Conservation (phyloP, 179 eudicot species). For the Beta macrorhiza region DNA sequence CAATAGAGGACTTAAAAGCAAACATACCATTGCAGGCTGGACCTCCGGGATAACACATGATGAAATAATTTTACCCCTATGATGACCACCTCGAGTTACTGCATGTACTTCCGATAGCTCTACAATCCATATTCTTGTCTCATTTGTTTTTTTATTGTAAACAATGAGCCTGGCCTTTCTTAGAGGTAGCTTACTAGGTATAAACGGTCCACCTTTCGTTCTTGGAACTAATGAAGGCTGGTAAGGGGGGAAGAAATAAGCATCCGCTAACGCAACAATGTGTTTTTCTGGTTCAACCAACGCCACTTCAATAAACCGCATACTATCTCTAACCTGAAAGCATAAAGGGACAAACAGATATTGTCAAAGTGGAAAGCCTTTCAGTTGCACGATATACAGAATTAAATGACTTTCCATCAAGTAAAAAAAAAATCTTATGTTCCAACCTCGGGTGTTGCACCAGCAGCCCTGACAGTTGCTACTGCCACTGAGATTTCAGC, state of each 20-base stretch:
- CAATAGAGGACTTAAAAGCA: background rate
- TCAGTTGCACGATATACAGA: background rate
- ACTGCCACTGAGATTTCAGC: conserved; percentile 86
- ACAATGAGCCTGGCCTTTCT: conserved; percentile 79
- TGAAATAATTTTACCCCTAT: conserved; percentile 80
- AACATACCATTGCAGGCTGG: conserved; percentile 87
- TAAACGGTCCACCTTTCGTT: conserved; percentile 62
- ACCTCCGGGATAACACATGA: conserved; percentile 68
- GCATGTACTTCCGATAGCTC: conserved; percentile 84
- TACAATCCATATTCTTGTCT: conserved; percentile 88
- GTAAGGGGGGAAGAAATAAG: conserved; percentile 92
- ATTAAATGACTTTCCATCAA: background rate
- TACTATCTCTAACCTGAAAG: conserved; percentile 77
- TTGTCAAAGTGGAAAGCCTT: background rate
- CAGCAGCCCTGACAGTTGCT: conserved; percentile 90
- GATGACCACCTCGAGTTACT: conserved; percentile 90
- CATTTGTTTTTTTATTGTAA: conserved; percentile 77
- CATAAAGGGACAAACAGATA: background rate
- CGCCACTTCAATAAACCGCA: conserved; percentile 87
- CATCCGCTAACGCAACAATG: conserved; percentile 91
- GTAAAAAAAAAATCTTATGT: background rate
- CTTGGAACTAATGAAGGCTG: conserved; percentile 71
- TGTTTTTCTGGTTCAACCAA: conserved; percentile 80
- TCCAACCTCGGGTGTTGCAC: conserved; percentile 84
- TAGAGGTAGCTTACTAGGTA: conserved; percentile 78